Evolutionary conservation across 2,329 filamentous ascomycete species (phyloP).

Genomic region (Geosmithia morbida): DNA sequence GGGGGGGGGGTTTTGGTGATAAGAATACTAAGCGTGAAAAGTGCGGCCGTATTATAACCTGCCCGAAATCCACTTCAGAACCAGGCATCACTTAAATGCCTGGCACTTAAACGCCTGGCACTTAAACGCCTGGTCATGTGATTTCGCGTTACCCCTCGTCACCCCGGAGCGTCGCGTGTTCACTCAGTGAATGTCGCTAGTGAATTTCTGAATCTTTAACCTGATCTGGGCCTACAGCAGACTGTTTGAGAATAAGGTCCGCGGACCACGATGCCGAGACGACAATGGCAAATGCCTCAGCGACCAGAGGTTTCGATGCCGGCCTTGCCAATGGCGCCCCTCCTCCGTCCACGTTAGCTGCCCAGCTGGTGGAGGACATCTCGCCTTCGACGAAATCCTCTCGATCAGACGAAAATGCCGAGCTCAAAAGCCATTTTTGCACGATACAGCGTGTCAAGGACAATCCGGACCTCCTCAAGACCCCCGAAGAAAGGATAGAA

Average conservation of each 20-base stretch:
- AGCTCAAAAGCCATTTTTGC: conserved; percentile 56
- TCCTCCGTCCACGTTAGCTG: conserved; percentile 72
- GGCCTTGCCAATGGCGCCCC: conserved; percentile 12
- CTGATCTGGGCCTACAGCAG: not conserved
- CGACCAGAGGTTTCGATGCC: conserved; percentile 7
- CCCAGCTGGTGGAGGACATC: conserved; percentile 73
- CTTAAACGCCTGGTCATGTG: conserved; percentile 6
- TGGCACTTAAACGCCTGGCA: too few relatives aligned
- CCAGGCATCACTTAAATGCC: not conserved
- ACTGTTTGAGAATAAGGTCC: not conserved
- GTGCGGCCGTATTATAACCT: not conserved
- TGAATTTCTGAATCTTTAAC: not conserved
- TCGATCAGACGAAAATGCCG: conserved; percentile 52
- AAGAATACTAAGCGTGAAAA: not conserved
- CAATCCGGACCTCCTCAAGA: conserved; percentile 38
- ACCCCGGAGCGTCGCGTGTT: conserved; percentile 6
- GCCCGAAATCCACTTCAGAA: not conserved
- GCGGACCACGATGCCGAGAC: conserved; percentile 10
- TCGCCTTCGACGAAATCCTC: conserved; percentile 48
- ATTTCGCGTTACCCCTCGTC: conserved; percentile 7
- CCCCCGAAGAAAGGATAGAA: conserved; percentile 49
- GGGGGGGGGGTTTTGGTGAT: too few relatives aligned
- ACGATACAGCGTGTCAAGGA: conserved; percentile 41
- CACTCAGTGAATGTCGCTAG: not conserved
- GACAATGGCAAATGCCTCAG: conserved; percentile 12